These are phyloP conservation scores for Chlamydomonas incerta DNA, from an alignment of 139 green algal species.

Conservation along the genomic window DNA sequence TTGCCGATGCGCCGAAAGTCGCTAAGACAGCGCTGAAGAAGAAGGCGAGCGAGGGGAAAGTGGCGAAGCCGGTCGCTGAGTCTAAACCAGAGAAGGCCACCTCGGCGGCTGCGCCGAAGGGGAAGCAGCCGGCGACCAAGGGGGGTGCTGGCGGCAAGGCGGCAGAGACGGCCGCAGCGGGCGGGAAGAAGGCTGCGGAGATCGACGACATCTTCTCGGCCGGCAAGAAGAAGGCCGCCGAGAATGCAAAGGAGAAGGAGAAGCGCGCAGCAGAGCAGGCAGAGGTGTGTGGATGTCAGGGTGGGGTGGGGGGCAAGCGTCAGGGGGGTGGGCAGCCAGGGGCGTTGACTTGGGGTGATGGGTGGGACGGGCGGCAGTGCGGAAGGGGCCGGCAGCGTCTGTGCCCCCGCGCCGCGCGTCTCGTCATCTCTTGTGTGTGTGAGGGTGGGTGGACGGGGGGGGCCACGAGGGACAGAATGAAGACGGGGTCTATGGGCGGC, in stretches of 20 bases:
- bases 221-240: slow-evolving; percentile 45
- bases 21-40: slow-evolving; percentile 24
- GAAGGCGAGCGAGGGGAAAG: background rate
- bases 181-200: slow-evolving; percentile 46
- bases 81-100: too few species aligned
- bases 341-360: too few species aligned
- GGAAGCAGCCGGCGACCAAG: background rate
- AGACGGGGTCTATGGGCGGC: too few species aligned
- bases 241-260: background rate
- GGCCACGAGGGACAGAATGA: too few species aligned
- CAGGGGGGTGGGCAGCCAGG: background rate
- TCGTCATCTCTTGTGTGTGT: too few species aligned
- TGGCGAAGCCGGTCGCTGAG: too few species aligned
- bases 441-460: too few species aligned
- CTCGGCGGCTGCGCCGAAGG: background rate
- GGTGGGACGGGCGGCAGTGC: too few species aligned
- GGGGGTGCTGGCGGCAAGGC: background rate
- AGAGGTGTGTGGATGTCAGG: background rate
- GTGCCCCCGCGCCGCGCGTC: too few species aligned
- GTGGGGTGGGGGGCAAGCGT: background rate
- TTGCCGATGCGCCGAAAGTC: background rate
- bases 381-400: too few species aligned
- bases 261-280: background rate
- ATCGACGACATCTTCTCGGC: slow-evolving; percentile 75
- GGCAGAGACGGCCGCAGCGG: background rate